These are phyloP conservation scores for Aspergillus sergii DNA, from an alignment of 2,329 filamentous ascomycete genomes.

Conservation along the genomic window DNA sequence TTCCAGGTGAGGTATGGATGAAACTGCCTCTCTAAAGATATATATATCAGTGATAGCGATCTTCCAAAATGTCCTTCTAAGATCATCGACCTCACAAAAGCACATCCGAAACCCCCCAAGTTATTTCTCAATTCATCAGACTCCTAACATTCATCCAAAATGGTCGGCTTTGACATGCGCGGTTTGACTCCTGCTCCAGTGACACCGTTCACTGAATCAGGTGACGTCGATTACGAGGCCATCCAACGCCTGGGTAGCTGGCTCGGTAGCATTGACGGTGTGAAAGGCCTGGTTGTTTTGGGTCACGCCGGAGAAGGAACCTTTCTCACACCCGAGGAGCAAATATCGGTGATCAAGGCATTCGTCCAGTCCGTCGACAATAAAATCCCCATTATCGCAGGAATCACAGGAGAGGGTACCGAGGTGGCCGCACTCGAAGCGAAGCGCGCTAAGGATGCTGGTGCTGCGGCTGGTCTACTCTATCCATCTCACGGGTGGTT, in stretches of 20 bases:
- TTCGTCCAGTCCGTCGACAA: conserved; percentile 56
- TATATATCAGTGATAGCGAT: neutral
- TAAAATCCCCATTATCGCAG: conserved; percentile 55
- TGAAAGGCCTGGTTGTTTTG: conserved; percentile 57
- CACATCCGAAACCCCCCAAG: too few species aligned
- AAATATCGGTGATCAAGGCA: conserved; percentile 53
- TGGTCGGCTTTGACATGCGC: conserved; percentile 47
- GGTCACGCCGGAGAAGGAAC: conserved; percentile 60
- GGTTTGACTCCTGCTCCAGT: conserved; percentile 56
- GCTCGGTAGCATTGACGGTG: conserved; percentile 55
- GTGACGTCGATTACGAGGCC: conserved; percentile 54
- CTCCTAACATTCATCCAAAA: conserved; percentile 11
- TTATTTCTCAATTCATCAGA: too few species aligned
- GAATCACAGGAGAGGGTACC: conserved; percentile 57
- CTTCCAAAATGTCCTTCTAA: too few species aligned
- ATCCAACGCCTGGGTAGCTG: conserved; percentile 57
- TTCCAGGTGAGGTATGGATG: neutral
- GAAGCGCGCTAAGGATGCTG: conserved; percentile 52
- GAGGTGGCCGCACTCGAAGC: conserved; percentile 57
- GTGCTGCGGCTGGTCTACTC: conserved; percentile 54
- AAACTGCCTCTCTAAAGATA: neutral
- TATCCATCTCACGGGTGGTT: conserved; percentile 59
- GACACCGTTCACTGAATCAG: conserved; percentile 54
- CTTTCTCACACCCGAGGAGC: conserved; percentile 55
- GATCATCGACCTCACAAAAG: too few species aligned